Percentiles rank a stretch among this genome's conserved stretches.
phyloP scores from a whole-genome alignment of 768 basidiomycete species.

The Rhizopogon vesiculosus region DNA sequence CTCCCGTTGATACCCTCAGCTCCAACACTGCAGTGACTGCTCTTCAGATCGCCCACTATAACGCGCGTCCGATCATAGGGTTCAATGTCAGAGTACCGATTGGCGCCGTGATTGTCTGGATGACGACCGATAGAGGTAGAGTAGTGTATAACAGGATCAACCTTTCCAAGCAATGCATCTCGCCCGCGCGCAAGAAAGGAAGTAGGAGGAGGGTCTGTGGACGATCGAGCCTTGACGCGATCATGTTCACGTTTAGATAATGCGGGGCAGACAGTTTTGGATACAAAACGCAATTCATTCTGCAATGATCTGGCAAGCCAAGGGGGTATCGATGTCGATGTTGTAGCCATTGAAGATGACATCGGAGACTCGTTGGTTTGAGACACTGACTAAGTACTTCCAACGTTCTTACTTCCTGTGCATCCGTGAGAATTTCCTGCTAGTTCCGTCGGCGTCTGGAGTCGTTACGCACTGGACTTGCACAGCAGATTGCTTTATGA shows the following conservation, averaged over 20 bases:
- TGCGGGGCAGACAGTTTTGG: constrained; percentile 24
- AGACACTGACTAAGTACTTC: no score
- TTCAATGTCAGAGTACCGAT: constrained; percentile 70
- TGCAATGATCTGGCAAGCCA: not conserved
- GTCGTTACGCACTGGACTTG: no score
- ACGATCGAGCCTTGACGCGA: constrained; percentile 22
- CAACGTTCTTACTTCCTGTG: not conserved
- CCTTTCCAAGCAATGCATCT: constrained; percentile 8
- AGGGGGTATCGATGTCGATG: not conserved
- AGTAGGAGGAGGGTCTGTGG: constrained; percentile 3
- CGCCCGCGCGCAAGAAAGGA: constrained; percentile 1
- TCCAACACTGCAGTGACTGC: not conserved
- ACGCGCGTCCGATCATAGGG: constrained; percentile 85
- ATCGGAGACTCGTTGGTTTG: no score
- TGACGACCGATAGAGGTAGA: constrained; percentile 47
- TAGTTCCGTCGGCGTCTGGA: not conserved
- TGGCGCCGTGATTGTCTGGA: constrained; percentile 39
- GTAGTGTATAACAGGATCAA: constrained; percentile 41
- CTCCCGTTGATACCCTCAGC: constrained; percentile 27
- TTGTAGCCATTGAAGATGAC: not conserved
- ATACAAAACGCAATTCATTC: not conserved
- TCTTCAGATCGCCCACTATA: constrained; percentile 29
- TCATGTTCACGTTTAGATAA: constrained; percentile 35
- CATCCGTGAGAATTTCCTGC: not conserved
- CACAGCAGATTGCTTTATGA: not conserved